Conservation (phyloP, 306 rosid species). For the Cucurbita moschata region DNA sequence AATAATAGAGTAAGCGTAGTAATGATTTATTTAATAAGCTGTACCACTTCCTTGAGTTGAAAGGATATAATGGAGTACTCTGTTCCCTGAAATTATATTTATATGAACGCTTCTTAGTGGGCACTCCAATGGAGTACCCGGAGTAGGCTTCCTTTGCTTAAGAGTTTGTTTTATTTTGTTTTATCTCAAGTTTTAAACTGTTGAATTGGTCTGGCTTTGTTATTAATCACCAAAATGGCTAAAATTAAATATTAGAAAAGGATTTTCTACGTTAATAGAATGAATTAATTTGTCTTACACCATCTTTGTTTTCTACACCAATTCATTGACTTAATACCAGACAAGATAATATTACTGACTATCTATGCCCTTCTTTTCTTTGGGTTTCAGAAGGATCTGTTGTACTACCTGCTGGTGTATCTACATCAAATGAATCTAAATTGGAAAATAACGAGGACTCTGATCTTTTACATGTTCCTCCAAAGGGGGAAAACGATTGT, state of each 20-base stretch:
- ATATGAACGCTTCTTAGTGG: not conserved
- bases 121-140: not conserved
- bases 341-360: not conserved
- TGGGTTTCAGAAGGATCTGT: constrained; percentile 34
- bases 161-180: not conserved
- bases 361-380: not conserved
- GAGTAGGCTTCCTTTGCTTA: not conserved
- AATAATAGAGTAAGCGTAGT: not conserved
- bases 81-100: not conserved
- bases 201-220: not conserved
- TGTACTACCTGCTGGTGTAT: constrained; percentile 19
- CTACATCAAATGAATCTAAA: constrained; percentile 43
- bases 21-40: not conserved
- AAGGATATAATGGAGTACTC: not conserved
- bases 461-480: constrained; percentile 7
- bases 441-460: constrained; percentile 21
- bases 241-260: too few species aligned
- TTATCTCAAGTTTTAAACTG: not conserved
- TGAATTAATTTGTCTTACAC: not conserved
- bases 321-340: not conserved
- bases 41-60: not conserved
- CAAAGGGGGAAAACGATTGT: constrained; percentile 10
- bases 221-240: not conserved
- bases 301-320: not conserved
- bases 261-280: too few species aligned